Evolutionary conservation across 2,329 filamentous ascomycete species (phyloP).

Genomic region (Thyridium curvatum): DNA sequence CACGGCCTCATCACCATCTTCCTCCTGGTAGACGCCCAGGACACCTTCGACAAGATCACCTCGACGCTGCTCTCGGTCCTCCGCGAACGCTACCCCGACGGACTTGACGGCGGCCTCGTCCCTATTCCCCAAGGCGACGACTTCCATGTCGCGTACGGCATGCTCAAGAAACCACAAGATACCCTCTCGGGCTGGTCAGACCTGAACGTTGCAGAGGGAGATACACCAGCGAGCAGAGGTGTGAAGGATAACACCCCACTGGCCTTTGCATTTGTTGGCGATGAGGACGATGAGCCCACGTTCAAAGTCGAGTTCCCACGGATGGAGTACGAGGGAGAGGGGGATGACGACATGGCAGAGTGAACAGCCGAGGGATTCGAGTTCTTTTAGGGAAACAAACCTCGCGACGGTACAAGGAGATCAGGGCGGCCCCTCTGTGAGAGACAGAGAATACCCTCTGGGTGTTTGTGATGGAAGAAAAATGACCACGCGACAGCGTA

Average conservation of each 20-base stretch:
- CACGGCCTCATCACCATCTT: conserved; percentile 66
- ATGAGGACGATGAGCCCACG: conserved; percentile 30
- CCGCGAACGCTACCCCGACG: conserved; percentile 47
- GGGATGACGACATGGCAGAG: conserved; percentile 14
- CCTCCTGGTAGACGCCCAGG: conserved; percentile 55
- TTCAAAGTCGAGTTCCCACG: conserved; percentile 27
- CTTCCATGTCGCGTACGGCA: conserved; percentile 37
- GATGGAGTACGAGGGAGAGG: conserved; percentile 34
- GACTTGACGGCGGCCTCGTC: conserved; percentile 36
- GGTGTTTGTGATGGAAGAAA: too few relatives aligned
- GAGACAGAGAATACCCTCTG: too few relatives aligned
- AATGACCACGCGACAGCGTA: too few relatives aligned
- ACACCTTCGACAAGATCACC: conserved; percentile 51
- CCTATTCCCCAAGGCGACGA: conserved; percentile 32
- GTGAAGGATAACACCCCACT: conserved; percentile 41
- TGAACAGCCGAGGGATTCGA: neutral
- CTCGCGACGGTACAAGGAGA: too few relatives aligned
- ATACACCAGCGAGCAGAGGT: conserved; percentile 33
- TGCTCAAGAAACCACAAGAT: conserved; percentile 37
- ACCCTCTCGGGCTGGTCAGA: conserved; percentile 42
- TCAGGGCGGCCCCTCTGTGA: too few relatives aligned
- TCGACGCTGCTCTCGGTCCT: conserved; percentile 52
- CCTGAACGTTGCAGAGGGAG: conserved; percentile 28
- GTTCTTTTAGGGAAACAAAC: too few relatives aligned
- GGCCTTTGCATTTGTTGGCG: conserved; percentile 38